These are phyloP conservation scores for Protoeuglena noctilucae DNA, from an alignment of 139 green algal species.

Conservation along the genomic window DNA sequence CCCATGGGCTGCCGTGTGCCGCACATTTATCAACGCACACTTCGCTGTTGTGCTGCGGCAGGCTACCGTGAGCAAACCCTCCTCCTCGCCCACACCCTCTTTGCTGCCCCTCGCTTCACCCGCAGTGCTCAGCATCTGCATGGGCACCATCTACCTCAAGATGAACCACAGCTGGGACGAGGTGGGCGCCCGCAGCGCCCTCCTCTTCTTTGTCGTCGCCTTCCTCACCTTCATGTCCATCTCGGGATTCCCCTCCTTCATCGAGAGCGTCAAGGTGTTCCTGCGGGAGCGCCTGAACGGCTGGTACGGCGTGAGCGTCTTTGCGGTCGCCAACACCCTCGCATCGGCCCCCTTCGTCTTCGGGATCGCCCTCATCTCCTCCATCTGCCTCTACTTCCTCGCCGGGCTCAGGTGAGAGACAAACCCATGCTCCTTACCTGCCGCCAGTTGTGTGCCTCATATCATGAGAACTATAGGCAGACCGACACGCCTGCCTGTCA, in stretches of 20 bases:
- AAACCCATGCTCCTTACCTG: too few relatives aligned
- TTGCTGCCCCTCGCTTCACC: too few relatives aligned
- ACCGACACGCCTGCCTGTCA: too few relatives aligned
- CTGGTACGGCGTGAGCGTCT: constrained; percentile 39
- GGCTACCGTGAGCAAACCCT: too few relatives aligned
- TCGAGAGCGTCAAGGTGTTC: constrained; percentile 44
- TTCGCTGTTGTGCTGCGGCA: too few relatives aligned
- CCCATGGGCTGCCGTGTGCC: too few relatives aligned
- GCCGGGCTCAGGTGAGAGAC: too few relatives aligned
- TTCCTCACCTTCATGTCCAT: constrained; percentile 60
- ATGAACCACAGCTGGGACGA: constrained; percentile 32
- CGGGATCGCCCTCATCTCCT: constrained; percentile 34
- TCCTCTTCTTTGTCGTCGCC: constrained; percentile 43
- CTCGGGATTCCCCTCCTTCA: constrained; percentile 43
- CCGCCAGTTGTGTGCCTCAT: too few relatives aligned
- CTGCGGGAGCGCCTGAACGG: constrained; percentile 48
- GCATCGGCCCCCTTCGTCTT: constrained; percentile 48
- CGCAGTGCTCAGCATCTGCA: constrained; percentile 27
- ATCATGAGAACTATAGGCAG: too few relatives aligned
- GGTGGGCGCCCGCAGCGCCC: constrained; percentile 21
- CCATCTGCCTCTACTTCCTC: constrained; percentile 31
- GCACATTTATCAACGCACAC: too few relatives aligned
- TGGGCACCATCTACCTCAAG: constrained; percentile 29
- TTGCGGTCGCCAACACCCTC: constrained; percentile 41
- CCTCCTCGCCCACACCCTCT: too few relatives aligned